Evolutionary conservation across 2,329 filamentous ascomycete species (phyloP), one percentile per base, ranked within the genome.

Genomic region (Colletotrichum tanaceti): DNA sequence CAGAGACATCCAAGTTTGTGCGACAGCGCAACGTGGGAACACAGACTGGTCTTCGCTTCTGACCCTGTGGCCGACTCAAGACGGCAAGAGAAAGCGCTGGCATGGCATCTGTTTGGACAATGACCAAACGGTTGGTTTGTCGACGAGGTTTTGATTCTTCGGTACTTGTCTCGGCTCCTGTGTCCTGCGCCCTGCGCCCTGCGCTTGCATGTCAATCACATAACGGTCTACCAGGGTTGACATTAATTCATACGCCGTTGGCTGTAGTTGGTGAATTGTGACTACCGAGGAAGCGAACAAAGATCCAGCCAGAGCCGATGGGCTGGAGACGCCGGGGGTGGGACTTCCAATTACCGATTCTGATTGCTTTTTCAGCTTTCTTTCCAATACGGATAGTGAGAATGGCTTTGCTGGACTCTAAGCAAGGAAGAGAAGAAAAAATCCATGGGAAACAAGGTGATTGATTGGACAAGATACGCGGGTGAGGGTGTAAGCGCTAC

Each of bases 401-500:
- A 2, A 22, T 38, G 18, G 9, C 14, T 38, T 16, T 4, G 18
- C 5, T 11, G 50, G 32, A 16, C 4, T 22, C 13, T n/a, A 22
- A 5, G 3, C 5, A 39, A 20, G 22, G 10, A 39, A 22, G 6
- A 6, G n/a, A 32, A 32, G 28, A 32, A 2, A 9, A 9, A 10
- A 32, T 32, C 28, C 28, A 32, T 1, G 7, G 28, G 11, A 54
- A 39, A 13, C 32, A 39, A 4, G 35, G 18, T n/a, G 32, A 13
- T 10, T 54, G 50, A 54, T 54, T 54, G 50, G 50, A 39, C 13
- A 18, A 35, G n/a, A 38, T 54, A 54, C 32, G 50, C 32, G 13
- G 39, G 5, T 54, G 10, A 6, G 18, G n/a, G 5, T 54, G 32
- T 10, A 13, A 54, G 50, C 32, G n/a, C n/a, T 54, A 13, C 18